Percentiles rank a stretch among this genome's conserved stretches.
Evolutionary conservation across 2,329 filamentous ascomycete genomes (phyloP).

Genomic region (Aspergillus fijiensis): DNA sequence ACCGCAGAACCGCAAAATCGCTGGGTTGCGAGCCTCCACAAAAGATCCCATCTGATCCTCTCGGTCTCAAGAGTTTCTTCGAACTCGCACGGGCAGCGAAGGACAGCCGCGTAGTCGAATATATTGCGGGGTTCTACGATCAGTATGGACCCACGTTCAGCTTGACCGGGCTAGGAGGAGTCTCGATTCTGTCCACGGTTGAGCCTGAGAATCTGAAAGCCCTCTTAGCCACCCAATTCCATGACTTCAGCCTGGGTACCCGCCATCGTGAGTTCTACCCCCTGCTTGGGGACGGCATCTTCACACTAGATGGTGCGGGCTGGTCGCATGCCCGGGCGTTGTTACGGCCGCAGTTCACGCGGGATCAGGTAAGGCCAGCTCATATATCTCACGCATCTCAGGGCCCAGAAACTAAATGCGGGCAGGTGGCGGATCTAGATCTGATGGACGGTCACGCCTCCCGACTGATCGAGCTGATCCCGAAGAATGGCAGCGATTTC

Average conservation of each 20-base stretch:
- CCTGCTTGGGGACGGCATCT: constrained; percentile 50
- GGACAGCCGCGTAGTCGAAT: constrained; percentile 34
- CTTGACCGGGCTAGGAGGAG: constrained; percentile 21
- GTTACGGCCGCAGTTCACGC: constrained; percentile 81
- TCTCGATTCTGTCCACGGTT: constrained; percentile 27
- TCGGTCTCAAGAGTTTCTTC: constrained; percentile 29
- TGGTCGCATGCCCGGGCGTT: constrained; percentile 81
- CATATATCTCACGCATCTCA: too few species aligned
- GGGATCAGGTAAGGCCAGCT: constrained; percentile 62
- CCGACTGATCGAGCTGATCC: constrained; percentile 64
- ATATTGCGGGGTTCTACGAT: constrained; percentile 25
- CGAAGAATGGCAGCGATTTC: constrained; percentile 51
- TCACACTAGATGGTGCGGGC: constrained; percentile 69
- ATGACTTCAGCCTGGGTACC: constrained; percentile 76
- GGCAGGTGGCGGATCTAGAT: constrained; percentile 60
- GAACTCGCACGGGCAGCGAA: constrained; percentile 24
- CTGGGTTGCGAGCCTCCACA: constrained; percentile 27
- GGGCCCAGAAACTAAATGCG: not conserved
- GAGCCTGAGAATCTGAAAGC: constrained; percentile 72
- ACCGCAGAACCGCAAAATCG: constrained; percentile 27
- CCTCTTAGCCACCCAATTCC: constrained; percentile 77
- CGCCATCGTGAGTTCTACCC: constrained; percentile 64
- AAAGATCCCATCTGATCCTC: constrained; percentile 12
- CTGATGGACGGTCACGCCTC: constrained; percentile 78
- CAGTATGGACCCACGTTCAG: constrained; percentile 27